Evolutionary conservation across 768 basidiomycete genomes (phyloP), one percentile per base, ranked within the genome.

Genomic region (Kwoniella shandongensis): DNA sequence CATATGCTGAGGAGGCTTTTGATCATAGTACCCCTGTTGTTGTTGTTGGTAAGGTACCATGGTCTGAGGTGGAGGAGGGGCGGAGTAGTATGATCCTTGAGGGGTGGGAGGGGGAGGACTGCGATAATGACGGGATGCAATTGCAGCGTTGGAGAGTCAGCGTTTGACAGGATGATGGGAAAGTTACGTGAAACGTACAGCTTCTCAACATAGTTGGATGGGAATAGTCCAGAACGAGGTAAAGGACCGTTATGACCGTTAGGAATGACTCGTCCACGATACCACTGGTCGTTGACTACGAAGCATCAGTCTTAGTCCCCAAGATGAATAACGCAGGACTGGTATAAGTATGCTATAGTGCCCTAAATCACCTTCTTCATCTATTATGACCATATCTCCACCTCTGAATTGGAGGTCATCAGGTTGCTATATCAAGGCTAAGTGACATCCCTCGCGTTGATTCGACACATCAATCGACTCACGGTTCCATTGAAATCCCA

Each of bases 401-500:
- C 81, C 70, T 26, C 79, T 67, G 80, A 93, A 91, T 1, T 84
- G 81, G 6, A 93, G 80, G 69, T 93, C 90, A 27, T 86, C 83
- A 5, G 87, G 88, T 36, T 88, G 86, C 87, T 89, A 65, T 12
- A n/a, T n/a, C n/a, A n/a, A n/a, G n/a, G n/a, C n/a, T n/a, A n/a
- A n/a, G 23, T 15, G 25, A 51, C 44, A 38, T 42, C n/a, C n/a
- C n/a, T n/a, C n/a, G n/a, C n/a, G n/a, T n/a, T n/a, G n/a, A n/a
- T n/a, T 22, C 32, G 22, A 22, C 27, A 20, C 18, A 12, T 49
- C 32, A 38, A 36, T 29, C 26, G 5, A 58, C 70, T 38, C 36
- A 72, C 70, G 18, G 54, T 68, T 10, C 71, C 71, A 36, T 45
- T 54, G 45, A 70, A 73, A 49, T 73, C 71, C 71, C 71, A 73